phyloP scores from a whole-genome alignment of 2,329 filamentous ascomycete species.

The Aureobasidium sp. region DNA sequence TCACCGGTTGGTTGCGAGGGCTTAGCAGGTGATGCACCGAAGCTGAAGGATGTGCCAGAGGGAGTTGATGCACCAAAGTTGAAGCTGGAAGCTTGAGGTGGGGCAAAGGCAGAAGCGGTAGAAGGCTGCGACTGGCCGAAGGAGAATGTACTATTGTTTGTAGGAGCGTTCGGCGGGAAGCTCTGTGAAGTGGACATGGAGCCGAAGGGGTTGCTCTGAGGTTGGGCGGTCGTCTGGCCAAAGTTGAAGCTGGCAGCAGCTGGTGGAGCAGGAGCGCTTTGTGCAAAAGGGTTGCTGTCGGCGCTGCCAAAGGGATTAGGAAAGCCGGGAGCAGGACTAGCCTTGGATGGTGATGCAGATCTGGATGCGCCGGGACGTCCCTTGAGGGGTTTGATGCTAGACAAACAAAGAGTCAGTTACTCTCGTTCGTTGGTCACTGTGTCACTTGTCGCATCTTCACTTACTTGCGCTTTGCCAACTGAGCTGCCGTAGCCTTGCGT shows the following conservation, averaged over 20 bases:
- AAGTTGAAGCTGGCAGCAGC: conserved; percentile 9
- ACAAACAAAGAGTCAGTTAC: not conserved
- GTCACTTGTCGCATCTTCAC: not conserved
- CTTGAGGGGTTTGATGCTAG: conserved; percentile 15
- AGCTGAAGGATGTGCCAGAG: conserved; percentile 7
- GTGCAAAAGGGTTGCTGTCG: conserved; percentile 7
- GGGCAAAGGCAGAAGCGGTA: conserved; percentile 11
- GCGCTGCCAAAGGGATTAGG: conserved; percentile 1
- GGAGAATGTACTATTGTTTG: conserved; percentile 7
- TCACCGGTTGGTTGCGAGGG: conserved; percentile 1
- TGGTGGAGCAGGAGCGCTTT: conserved; percentile 7
- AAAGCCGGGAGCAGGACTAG: not conserved
- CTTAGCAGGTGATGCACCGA: conserved; percentile 1
- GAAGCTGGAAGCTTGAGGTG: not conserved
- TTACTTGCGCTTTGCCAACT: conserved; percentile 19
- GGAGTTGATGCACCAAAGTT: conserved; percentile 5
- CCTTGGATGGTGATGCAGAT: conserved; percentile 2
- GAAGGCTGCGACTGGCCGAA: conserved; percentile 16
- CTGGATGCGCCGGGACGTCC: conserved; percentile 1
- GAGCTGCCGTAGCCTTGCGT: conserved; percentile 19
- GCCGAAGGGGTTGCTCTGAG: conserved; percentile 5
- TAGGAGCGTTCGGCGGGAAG: conserved; percentile 1
- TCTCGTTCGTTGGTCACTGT: not conserved
- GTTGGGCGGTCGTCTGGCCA: not conserved
- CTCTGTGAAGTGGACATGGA: conserved; percentile 1